Conservation (phyloP, 352 stramenopile species). For the Halophytophthora batemanensis region DNA sequence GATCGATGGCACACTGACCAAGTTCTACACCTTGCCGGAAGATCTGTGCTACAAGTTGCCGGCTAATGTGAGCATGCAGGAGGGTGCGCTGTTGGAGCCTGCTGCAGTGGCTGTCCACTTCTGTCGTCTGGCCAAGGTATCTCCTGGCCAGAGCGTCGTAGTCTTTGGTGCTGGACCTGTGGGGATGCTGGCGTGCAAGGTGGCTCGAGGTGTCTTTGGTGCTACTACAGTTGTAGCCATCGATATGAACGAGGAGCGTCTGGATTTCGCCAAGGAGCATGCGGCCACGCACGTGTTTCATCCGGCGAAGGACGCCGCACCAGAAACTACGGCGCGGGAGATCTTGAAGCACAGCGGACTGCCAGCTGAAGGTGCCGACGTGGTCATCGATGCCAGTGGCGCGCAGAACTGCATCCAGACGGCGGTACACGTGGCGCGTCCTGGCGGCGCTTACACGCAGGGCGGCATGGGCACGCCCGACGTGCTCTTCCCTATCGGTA, state of each 20-base stretch:
- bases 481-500: slow-evolving; percentile 23
- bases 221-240: slow-evolving; percentile 23
- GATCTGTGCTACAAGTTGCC: slow-evolving; percentile 29
- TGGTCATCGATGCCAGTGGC: slow-evolving; percentile 27
- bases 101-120: slow-evolving; percentile 27
- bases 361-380: slow-evolving; percentile 18
- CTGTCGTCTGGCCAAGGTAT: slow-evolving; percentile 24
- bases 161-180: slow-evolving; percentile 29
- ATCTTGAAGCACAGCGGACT: slow-evolving; percentile 19
- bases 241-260: slow-evolving; percentile 21
- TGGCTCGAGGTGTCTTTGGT: slow-evolving; percentile 23
- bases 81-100: slow-evolving; percentile 23
- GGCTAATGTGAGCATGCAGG: slow-evolving; percentile 20
- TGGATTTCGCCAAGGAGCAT: slow-evolving; percentile 21
- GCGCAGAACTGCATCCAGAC: slow-evolving; percentile 25
- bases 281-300: slow-evolving; percentile 23
- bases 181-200: slow-evolving; percentile 24
- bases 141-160: slow-evolving; percentile 23
- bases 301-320: slow-evolving; percentile 5
- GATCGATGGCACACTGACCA: slow-evolving; percentile 23
- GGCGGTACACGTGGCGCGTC: slow-evolving; percentile 21
- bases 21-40: slow-evolving; percentile 25
- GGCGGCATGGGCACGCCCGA: slow-evolving; percentile 30
- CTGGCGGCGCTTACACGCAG: slow-evolving; percentile 18
- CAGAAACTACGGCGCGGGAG: slow-evolving; percentile 13